These are phyloP conservation scores for Knoxia roxburghii DNA, from an alignment of 257 asterid genomes.

Conservation along the genomic window DNA sequence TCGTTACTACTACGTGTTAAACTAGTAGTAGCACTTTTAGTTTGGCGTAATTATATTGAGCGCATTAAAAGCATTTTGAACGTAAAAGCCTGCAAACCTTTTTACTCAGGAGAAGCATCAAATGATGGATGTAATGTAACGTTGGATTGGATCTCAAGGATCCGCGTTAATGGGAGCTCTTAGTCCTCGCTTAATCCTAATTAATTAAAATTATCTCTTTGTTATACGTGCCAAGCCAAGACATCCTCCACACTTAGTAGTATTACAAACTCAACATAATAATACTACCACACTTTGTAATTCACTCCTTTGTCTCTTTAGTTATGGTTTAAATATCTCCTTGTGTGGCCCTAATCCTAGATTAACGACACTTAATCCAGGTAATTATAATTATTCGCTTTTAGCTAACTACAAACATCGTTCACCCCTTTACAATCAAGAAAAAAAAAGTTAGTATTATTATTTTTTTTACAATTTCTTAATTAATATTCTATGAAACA, in stretches of 20 bases:
- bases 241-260: too few relatives aligned
- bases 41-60: too few relatives aligned
- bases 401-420: neutral
- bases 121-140: neutral
- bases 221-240: neutral
- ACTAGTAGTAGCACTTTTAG: neutral
- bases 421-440: neutral
- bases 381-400: neutral
- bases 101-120: neutral
- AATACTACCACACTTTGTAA: too few relatives aligned
- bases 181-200: neutral
- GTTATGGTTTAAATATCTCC: too few relatives aligned
- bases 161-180: constrained; percentile 24
- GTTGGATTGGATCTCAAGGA: neutral
- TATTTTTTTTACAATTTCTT: too few relatives aligned
- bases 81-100: neutral
- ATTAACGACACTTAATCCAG: too few relatives aligned
- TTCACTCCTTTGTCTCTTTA: too few relatives aligned
- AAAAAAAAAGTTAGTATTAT: too few relatives aligned
- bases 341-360: too few relatives aligned
- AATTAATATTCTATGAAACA: too few relatives aligned
- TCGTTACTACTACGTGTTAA: too few relatives aligned
- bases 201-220: neutral
- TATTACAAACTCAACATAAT: too few relatives aligned
- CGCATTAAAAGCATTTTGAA: neutral